Percentiles rank a stretch among this genome's conserved stretches.
Evolutionary conservation across 2,329 filamentous ascomycete species (phyloP).

Genomic region (Diaporthe helianthi): DNA sequence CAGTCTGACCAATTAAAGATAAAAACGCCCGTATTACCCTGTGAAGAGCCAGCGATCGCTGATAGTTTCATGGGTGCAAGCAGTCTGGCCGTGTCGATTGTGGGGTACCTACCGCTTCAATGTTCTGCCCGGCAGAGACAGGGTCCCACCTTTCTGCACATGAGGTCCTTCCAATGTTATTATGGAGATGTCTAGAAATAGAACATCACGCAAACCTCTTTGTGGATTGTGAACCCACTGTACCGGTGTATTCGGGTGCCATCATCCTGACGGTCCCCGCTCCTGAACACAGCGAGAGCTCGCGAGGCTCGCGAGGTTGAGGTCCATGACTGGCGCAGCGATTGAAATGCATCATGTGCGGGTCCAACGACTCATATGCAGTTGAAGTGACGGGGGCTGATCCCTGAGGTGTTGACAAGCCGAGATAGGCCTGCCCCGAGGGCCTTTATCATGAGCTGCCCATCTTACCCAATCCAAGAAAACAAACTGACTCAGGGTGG

Average conservation of each 20-base stretch:
- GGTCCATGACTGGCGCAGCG: slow-evolving; percentile 11
- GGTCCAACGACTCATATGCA: background rate
- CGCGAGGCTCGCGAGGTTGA: background rate
- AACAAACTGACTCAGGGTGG: background rate
- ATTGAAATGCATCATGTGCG: background rate
- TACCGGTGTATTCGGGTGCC: background rate
- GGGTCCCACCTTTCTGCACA: too few species aligned
- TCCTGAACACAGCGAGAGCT: background rate
- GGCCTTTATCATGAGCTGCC: background rate
- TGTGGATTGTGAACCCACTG: background rate
- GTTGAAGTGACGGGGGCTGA: background rate
- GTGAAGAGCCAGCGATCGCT: background rate
- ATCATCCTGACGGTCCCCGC: too few species aligned
- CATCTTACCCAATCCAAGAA: background rate
- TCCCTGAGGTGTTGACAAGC: background rate
- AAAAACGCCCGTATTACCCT: too few species aligned
- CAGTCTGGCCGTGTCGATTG: too few species aligned
- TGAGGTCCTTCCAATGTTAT: background rate
- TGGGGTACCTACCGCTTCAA: too few species aligned
- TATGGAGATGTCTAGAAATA: background rate
- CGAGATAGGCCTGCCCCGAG: background rate
- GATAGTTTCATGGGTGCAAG: background rate
- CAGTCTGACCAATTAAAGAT: background rate
- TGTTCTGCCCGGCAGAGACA: too few species aligned
- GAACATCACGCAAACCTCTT: background rate